Percentiles rank a stretch among this genome's conserved stretches.
Conservation (phyloP, 257 asterid species). For the Fraxinus cuspidata region DNA sequence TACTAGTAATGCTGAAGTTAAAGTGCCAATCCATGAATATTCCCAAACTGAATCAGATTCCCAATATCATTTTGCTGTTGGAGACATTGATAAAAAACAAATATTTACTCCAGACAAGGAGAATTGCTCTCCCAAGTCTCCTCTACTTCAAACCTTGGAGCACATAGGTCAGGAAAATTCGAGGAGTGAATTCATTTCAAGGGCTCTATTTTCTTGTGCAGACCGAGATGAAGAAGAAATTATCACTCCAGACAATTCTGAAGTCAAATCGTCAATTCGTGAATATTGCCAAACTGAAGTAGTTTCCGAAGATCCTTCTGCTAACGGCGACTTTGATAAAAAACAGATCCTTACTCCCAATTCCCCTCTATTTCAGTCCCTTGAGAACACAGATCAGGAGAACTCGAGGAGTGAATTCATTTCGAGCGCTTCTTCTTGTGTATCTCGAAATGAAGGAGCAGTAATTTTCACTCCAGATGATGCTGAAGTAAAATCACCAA, state of each 20-base stretch:
- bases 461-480: neutral
- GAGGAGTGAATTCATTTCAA: neutral
- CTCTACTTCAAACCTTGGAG: neutral
- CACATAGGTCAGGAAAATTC: neutral
- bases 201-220: neutral
- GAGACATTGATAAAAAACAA: constrained; percentile 15
- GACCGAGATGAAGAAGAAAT: neutral
- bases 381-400: neutral
- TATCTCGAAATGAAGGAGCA: constrained; percentile 3
- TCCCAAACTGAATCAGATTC: constrained; percentile 26
- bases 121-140: neutral
- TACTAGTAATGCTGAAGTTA: constrained; percentile 18
- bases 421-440: neutral
- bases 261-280: neutral
- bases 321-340: neutral
- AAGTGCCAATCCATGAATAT: constrained; percentile 30
- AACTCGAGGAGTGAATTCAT: neutral
- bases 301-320: neutral
- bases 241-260: neutral
- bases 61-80: constrained; percentile 35
- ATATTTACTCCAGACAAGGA: neutral
- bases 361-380: neutral
- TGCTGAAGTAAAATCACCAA: neutral
- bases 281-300: neutral
- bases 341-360: neutral